Base-by-base conservation (phyloP, 371 early-diverging fungal species). In the Synchytrium microbalum region DNA sequence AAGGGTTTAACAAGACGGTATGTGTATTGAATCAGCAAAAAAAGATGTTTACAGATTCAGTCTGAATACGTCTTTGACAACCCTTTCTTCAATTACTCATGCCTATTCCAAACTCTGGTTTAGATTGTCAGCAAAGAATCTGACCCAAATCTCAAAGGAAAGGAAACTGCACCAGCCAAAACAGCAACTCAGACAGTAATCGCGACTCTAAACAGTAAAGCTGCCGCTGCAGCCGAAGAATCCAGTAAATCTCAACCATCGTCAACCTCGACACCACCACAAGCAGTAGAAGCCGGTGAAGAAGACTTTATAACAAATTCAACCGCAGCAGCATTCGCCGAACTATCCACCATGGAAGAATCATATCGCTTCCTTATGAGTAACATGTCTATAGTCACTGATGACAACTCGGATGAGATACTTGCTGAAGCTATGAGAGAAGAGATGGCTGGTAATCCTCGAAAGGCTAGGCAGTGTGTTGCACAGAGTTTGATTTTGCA, bases 341-440 rank as follows among this genome's bases (percentile, higher is more conserved):
- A 65, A 14, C 38, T 70, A 28, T 29, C 30, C 27, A 33, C 32
- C 46, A 83, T 92, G 63, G 88, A 87, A 32, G 79, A 82, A 16
- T 83, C 86, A 33, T 81, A 78, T 67, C 76, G 81, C 53, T 91
- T 80, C 59, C 81, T 96, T 32, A 70, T 71, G 30, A 77, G 81
- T 30, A 75, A 94, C 67, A 82, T 88, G 23, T 76, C 82, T 19
- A 77, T 96, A 27, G 84, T 88, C 28, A 81, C 75, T 30, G 84
- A 86, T 63, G 80, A 74, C 33, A 84, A 82, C 58, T 82, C 86
- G 2, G 94, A 95, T 72, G 84, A 92, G 71, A 86, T 95, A 54
- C 75, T 95, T 61, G 92, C 90, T 0, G 86, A 90, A 57, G 96
- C 92, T 8, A 93, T 95, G 66, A 82, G 85, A 26, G 72, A 81